Conservation (phyloP, 2,329 filamentous ascomycete species). For the Paracamarosporium sp. region DNA sequence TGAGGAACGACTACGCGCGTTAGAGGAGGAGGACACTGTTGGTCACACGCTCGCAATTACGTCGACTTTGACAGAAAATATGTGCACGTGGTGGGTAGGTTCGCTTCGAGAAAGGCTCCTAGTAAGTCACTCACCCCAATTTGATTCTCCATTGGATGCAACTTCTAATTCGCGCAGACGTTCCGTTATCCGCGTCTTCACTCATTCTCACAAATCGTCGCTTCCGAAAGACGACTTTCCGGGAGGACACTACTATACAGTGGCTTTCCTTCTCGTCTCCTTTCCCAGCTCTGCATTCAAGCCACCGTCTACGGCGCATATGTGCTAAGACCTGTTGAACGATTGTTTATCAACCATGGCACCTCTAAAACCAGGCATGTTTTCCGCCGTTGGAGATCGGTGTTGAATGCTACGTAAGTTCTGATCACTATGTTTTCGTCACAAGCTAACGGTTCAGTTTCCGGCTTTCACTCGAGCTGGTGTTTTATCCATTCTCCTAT, state of each 20-base stretch:
- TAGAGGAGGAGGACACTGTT: slow-evolving; percentile 38
- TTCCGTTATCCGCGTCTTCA: slow-evolving; percentile 32
- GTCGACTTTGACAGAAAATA: slow-evolving; percentile 31
- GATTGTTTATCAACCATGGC: slow-evolving; percentile 30
- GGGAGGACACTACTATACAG: slow-evolving; percentile 32
- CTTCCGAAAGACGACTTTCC: slow-evolving; percentile 26
- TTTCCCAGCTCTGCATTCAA: slow-evolving; percentile 29
- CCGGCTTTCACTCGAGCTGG: slow-evolving; percentile 32
- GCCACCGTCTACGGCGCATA: slow-evolving; percentile 24
- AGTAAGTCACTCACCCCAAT: slow-evolving; percentile 12
- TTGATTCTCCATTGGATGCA: background rate
- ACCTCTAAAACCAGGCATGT: slow-evolving; percentile 25
- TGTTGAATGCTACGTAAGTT: slow-evolving; percentile 29
- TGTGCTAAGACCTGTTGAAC: slow-evolving; percentile 36
- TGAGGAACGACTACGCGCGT: slow-evolving; percentile 32
- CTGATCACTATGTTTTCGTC: background rate
- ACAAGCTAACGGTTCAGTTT: slow-evolving; percentile 28
- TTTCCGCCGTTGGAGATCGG: slow-evolving; percentile 29
- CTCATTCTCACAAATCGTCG: slow-evolving; percentile 33
- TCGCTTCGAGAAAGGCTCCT: slow-evolving; percentile 36
- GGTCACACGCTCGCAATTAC: slow-evolving; percentile 34
- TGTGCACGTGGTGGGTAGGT: slow-evolving; percentile 46
- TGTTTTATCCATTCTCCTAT: slow-evolving; percentile 42
- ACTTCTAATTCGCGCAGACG: slow-evolving; percentile 22
- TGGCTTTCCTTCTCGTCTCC: slow-evolving; percentile 31